Evolutionary conservation across 2,329 filamentous ascomycete species (phyloP).

Genomic region (Fusarium protoensiforme): DNA sequence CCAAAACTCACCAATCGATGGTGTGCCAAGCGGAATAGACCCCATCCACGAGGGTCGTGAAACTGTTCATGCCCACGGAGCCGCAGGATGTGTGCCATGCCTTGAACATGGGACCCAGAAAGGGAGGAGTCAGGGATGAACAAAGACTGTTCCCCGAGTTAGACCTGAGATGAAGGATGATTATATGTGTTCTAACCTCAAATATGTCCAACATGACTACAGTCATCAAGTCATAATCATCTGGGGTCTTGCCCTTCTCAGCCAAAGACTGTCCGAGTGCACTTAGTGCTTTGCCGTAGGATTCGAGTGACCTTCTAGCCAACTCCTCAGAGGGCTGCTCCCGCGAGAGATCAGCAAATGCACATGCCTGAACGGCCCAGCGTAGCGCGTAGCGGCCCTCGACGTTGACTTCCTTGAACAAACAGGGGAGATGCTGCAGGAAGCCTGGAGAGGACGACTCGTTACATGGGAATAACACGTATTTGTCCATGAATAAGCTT

Average conservation of each 20-base stretch:
- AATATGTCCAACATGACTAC: conserved; percentile 54
- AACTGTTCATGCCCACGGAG: conserved; percentile 50
- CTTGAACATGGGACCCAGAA: conserved; percentile 50
- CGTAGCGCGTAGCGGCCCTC: conserved; percentile 50
- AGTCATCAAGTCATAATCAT: conserved; percentile 55
- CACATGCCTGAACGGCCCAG: conserved; percentile 52
- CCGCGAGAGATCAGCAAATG: conserved; percentile 48
- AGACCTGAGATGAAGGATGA: background rate
- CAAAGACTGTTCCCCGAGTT: conserved; percentile 42
- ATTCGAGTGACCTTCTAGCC: conserved; percentile 44
- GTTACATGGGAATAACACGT: conserved; percentile 51
- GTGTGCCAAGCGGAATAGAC: conserved; percentile 53
- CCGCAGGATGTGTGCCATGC: conserved; percentile 54
- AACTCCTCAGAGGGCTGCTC: conserved; percentile 34
- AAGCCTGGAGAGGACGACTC: conserved; percentile 51
- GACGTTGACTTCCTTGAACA: conserved; percentile 53
- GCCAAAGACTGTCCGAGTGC: conserved; percentile 48
- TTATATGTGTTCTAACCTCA: conserved; percentile 42
- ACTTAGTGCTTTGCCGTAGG: conserved; percentile 49
- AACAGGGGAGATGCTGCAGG: conserved; percentile 50
- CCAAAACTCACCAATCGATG: conserved; percentile 45
- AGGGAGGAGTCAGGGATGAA: conserved; percentile 43
- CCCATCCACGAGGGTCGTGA: conserved; percentile 51
- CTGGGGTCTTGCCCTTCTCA: conserved; percentile 46
- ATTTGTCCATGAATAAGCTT: conserved; percentile 51